phyloP scores from a whole-genome alignment of 2,329 filamentous ascomycete species.

The Colletotrichum sp. region DNA sequence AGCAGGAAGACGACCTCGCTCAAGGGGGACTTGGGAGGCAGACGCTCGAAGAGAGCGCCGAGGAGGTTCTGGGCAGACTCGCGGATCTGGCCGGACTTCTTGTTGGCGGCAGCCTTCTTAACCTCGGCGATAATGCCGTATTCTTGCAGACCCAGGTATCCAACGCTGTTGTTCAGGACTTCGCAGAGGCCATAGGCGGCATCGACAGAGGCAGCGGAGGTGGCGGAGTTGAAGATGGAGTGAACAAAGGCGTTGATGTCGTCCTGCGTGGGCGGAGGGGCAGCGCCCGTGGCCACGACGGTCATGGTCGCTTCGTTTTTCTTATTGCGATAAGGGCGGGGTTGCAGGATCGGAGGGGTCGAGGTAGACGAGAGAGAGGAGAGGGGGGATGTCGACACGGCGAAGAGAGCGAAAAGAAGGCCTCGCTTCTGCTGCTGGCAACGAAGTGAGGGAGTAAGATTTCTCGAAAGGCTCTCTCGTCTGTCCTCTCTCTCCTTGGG shows the following conservation, averaged over 20 bases:
- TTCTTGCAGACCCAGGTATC: conserved; percentile 55
- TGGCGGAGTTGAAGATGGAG: conserved; percentile 72
- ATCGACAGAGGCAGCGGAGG: conserved; percentile 72
- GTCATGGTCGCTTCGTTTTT: conserved; percentile 24
- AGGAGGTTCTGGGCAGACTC: conserved; percentile 96
- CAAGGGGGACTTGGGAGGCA: conserved; percentile 77
- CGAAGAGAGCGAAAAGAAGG: background rate
- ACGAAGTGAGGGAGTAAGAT: background rate
- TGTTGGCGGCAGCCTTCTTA: conserved; percentile 82
- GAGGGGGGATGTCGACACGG: background rate
- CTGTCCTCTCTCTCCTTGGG: conserved; percentile 18
- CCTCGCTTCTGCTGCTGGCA: conserved; percentile 14
- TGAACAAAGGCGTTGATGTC: conserved; percentile 70
- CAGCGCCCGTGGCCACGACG: conserved; percentile 51
- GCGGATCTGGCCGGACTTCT: conserved; percentile 85
- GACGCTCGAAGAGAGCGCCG: conserved; percentile 90
- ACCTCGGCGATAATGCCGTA: conserved; percentile 62
- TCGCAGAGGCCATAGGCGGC: conserved; percentile 67
- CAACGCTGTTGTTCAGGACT: conserved; percentile 58
- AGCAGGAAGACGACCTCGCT: conserved; percentile 83
- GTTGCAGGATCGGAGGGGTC: conserved; percentile 37
- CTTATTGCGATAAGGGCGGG: conserved; percentile 39
- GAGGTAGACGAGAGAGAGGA: background rate
- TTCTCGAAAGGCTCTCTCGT: conserved; percentile 12
- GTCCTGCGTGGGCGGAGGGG: conserved; percentile 65